Evolutionary conservation across 306 rosid species (phyloP).

Genomic region (Delonix regia): DNA sequence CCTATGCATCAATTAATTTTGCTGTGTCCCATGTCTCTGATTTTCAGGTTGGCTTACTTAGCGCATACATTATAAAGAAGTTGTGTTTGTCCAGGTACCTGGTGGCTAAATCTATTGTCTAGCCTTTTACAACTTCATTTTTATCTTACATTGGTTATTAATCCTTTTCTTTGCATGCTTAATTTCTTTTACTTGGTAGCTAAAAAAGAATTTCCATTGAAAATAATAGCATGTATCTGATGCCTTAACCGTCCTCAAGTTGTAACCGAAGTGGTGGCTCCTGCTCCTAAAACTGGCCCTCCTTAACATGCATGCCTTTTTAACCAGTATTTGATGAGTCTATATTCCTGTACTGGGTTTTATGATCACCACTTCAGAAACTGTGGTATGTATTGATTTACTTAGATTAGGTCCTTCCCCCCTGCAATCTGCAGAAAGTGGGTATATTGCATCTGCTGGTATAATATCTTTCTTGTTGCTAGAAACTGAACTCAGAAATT

Average conservation of each 20-base stretch:
- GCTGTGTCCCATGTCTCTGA: constrained; percentile 1
- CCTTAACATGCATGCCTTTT: background rate
- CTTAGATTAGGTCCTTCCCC: background rate
- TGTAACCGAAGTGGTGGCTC: background rate
- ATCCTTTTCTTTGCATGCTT: background rate
- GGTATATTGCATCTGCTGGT: background rate
- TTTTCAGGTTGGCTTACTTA: constrained; percentile 61
- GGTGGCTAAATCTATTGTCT: too few species aligned
- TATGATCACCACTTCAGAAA: background rate
- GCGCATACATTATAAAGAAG: constrained; percentile 56
- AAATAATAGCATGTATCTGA: background rate
- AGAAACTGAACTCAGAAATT: constrained; percentile 7
- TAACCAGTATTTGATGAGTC: background rate
- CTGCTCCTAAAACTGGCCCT: background rate
- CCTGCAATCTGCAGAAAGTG: background rate
- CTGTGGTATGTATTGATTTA: background rate
- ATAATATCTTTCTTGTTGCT: background rate
- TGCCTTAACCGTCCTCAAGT: background rate
- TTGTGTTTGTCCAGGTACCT: constrained; percentile 59
- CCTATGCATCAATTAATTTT: background rate
- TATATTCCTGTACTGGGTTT: background rate
- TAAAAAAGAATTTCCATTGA: background rate
- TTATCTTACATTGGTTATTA: background rate
- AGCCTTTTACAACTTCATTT: background rate
- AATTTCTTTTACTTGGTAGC: background rate